These are phyloP conservation scores for Colletotrichum tofieldiae DNA, from an alignment of 2,329 filamentous ascomycete species.

Conservation along the genomic window DNA sequence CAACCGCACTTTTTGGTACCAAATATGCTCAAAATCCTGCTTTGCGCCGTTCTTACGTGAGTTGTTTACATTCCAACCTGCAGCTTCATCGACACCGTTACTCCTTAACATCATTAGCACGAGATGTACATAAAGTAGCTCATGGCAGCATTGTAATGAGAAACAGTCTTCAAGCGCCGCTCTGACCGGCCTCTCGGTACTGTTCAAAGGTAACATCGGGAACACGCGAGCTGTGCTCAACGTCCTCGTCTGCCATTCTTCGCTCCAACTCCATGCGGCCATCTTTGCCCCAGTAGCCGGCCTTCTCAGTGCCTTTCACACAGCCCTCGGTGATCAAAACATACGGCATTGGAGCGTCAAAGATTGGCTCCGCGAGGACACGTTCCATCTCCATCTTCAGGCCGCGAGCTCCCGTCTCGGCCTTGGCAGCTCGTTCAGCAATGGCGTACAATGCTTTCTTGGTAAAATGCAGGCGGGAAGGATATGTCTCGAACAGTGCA, in stretches of 20 bases:
- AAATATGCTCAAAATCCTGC: neutral
- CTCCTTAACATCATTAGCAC: constrained; percentile 15
- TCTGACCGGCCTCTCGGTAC: constrained; percentile 63
- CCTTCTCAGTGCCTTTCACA: constrained; percentile 74
- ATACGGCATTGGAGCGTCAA: constrained; percentile 83
- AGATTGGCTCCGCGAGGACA: constrained; percentile 85
- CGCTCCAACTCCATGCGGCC: constrained; percentile 79
- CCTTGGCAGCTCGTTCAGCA: constrained; percentile 74
- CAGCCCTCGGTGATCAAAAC: constrained; percentile 82
- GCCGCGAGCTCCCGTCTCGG: constrained; percentile 83
- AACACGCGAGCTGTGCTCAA: constrained; percentile 43
- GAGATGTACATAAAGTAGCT: constrained; percentile 1
- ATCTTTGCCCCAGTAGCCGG: constrained; percentile 78
- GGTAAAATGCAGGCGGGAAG: constrained; percentile 88
- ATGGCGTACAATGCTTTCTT: constrained; percentile 85
- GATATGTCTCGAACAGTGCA: constrained; percentile 84
- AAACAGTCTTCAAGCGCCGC: constrained; percentile 57
- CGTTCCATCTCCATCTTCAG: constrained; percentile 87
- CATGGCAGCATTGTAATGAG: neutral
- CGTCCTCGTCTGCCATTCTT: constrained; percentile 76
- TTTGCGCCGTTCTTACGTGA: neutral
- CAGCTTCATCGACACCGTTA: neutral
- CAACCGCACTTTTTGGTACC: neutral
- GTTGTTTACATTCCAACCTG: neutral
- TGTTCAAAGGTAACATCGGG: constrained; percentile 56